Conservation (phyloP, 1,284 basidiomycete genomes). For the Puccinia triticina region DNA sequence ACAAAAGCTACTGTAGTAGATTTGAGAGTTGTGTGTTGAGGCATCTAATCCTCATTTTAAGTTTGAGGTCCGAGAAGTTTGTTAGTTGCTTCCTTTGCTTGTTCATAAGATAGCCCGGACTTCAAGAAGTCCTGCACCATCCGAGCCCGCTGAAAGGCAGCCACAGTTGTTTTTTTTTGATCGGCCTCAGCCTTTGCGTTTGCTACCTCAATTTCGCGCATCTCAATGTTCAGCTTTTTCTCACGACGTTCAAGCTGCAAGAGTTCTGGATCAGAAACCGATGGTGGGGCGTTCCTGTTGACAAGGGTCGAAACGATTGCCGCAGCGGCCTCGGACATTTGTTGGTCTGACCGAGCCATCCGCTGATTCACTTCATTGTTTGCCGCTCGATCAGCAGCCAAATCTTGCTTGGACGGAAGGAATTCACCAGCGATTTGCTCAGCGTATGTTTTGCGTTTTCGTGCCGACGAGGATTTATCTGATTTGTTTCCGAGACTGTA, state of each 20-base stretch:
- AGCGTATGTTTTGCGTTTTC: background rate
- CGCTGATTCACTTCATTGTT: background rate
- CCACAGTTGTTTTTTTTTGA: background rate
- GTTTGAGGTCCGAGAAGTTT: background rate
- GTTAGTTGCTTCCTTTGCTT: background rate
- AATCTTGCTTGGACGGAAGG: background rate
- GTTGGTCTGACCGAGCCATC: background rate
- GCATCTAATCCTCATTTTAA: too few relatives aligned
- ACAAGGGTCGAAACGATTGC: background rate
- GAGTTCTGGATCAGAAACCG: background rate
- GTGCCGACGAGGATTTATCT: background rate
- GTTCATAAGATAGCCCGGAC: background rate
- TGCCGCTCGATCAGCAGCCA: background rate
- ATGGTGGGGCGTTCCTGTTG: background rate
- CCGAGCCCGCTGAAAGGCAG: background rate
- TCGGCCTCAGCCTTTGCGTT: background rate
- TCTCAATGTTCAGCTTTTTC: background rate
- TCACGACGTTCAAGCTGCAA: background rate
- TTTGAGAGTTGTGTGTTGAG: too few relatives aligned
- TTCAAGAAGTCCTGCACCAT: background rate
- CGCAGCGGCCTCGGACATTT: background rate
- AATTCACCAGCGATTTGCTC: background rate
- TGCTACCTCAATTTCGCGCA: background rate
- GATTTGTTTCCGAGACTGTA: background rate
- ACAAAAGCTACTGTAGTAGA: too few relatives aligned